Base-by-base conservation (phyloP, 2,329 filamentous ascomycete genomes). In the Aspergillus novofumigatus region DNA sequence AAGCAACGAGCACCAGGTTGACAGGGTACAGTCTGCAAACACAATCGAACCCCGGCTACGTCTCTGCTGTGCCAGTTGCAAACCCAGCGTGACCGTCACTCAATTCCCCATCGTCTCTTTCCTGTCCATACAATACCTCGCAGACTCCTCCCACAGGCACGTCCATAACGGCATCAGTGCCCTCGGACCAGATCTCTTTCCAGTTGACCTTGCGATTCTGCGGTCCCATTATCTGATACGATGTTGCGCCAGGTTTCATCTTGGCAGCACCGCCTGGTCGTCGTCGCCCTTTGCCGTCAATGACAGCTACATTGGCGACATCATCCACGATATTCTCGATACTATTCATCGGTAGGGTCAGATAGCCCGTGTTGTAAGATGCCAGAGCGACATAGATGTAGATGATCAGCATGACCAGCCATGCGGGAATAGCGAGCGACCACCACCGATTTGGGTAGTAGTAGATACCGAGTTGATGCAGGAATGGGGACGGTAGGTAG, bases 361-460 rank as follows among this genome's bases (percentile, higher is more conserved):
- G 76, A 60, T 93, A 90, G 66, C 91, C 90, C 0, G 89, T 89
- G 73, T 99, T 99, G 75, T 96, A 97, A 49, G 85, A 83, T 49
- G 92, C 92, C 38, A 99, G 84, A 44, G 94, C 94, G 9, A 96
- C 86, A 76, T 96, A 99, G 62, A 97, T 95, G 77, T 96, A 99
- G 26, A 94, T 83, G 35, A 97, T 81, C 49, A 87, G 77, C 83
- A 94, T 92, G 55, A 97, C 92, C 32, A 97, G 80, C 80, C 92
- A 97, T 5, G 90, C 88, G 0, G 94, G 94, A 14, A 97, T 86
- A 1, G 94, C 94, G 21, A 99, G 83, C 50, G 90, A 91, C 94
- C 94, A 99, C 94, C 94, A 99, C 50, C 94, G 86, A 73, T 97
- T 92, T 1, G 94, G 94, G 68, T 97, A 99, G 80, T 97, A 97